phyloP scores from a whole-genome alignment of 345 rosid genomes.

The Erucastrum elatum region DNA sequence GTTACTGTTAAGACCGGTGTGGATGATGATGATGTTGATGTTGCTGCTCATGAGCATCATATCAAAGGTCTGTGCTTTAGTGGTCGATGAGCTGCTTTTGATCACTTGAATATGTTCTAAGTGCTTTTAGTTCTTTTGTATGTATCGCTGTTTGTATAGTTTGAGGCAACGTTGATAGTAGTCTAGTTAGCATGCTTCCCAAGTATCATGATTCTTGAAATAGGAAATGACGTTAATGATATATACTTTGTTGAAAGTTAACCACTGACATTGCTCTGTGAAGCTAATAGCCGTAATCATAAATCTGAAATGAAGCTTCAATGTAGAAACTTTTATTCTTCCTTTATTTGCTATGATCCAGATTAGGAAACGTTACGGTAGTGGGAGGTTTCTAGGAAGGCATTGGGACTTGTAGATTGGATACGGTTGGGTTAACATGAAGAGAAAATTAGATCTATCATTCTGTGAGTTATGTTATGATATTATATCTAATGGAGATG shows the following conservation, averaged over 20 bases:
- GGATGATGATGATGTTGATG: constrained; percentile 25
- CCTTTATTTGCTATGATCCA: not conserved
- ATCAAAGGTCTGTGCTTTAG: constrained; percentile 36
- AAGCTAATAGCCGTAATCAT: no score
- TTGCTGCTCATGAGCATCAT: constrained; percentile 29
- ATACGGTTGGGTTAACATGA: not conserved
- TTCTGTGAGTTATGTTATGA: not conserved
- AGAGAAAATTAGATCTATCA: not conserved
- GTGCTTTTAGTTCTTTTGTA: no score
- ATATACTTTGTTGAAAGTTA: no score
- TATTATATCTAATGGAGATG: not conserved
- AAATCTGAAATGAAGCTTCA: not conserved
- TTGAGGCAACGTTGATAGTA: not conserved
- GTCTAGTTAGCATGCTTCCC: not conserved
- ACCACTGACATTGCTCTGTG: no score
- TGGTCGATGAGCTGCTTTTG: constrained; percentile 9
- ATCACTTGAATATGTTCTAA: no score
- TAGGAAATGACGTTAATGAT: no score
- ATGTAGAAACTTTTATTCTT: not conserved
- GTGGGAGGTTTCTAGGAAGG: not conserved
- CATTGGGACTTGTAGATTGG: not conserved
- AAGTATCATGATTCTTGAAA: not conserved
- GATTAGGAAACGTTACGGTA: not conserved
- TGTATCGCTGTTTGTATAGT: no score
- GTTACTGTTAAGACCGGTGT: constrained; percentile 31